Base-by-base conservation (phyloP, 805 yeast genomes). In the Starmerella ratchasimensis region DNA sequence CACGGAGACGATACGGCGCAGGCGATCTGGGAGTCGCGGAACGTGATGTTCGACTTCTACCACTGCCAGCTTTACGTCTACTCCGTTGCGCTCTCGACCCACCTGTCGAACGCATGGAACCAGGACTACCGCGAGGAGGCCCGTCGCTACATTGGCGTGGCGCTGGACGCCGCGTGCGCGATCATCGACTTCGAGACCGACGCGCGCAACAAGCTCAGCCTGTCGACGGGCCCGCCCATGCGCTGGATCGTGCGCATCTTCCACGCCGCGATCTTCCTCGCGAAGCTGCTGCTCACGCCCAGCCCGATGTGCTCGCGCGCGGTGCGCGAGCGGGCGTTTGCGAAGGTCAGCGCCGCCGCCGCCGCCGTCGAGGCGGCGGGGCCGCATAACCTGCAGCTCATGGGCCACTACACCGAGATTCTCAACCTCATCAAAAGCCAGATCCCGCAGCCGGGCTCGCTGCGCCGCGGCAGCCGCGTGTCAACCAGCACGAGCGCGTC, bases 161-260 rank as follows among this genome's bases (percentile, higher is more conserved):
- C 95, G 0, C 81, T 77, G 47, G 72, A 66, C 41, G 78, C 96
- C 0, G 95, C 95, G 1, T 75, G 76, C 49, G 93, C 80, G 53
- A 71, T 81, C 49, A 60, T 86, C 20, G 66, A 69, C 18, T 76
- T 79, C 4, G 80, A 86, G 3, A 72, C 71, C 1, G 30, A 27
- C n/a, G 23, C 25, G 39, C 60, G 90, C 28, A 74, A 83, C 5
- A 81, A 77, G 49, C 48, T 44, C 11, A 59, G 78, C 64, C 60
- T 83, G 37, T 65, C 74, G 40, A 78, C 68, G 52, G 82, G 84
- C 76, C 95, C 97, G 22, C 43, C 45, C 1, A 84, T 83, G n/a
- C 64, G 94, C 45, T 84, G 95, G 94, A 75, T 80, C 5, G 78
- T 81, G 0, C 66, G 94, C 36, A 74, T 83, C 20, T 84, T 86